Evolutionary conservation across 2,329 filamentous ascomycete species (phyloP).

Genomic region (Talaromyces pinophilus): DNA sequence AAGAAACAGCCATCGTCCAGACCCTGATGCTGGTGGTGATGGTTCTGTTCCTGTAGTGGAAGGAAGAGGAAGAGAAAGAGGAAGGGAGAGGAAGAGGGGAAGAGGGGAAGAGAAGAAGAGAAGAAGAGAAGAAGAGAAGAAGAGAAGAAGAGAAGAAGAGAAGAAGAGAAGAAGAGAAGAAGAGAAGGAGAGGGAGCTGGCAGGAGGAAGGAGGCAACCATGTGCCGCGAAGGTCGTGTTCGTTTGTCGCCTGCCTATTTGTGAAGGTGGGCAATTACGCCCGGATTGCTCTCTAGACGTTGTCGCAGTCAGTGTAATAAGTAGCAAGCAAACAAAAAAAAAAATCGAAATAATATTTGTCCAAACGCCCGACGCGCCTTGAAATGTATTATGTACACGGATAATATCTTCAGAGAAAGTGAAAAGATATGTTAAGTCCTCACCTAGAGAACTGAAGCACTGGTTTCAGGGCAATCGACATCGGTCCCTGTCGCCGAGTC

Average conservation of each 20-base stretch:
- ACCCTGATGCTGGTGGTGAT: not conserved
- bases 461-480: constrained; percentile 1
- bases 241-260: not conserved
- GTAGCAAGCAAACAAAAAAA: not conserved
- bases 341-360: not conserved
- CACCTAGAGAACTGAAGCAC: not conserved
- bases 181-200: not conserved
- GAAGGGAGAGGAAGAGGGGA: not conserved
- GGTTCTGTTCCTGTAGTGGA: not conserved
- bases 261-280: not conserved
- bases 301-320: not conserved
- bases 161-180: not conserved
- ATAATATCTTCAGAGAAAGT: not conserved
- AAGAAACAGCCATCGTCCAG: not conserved
- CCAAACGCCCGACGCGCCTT: not conserved
- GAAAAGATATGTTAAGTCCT: not conserved
- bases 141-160: not conserved
- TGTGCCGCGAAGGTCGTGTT: not conserved
- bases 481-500: not conserved
- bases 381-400: constrained; percentile 1
- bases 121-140: not conserved
- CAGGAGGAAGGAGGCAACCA: not conserved
- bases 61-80: not conserved
- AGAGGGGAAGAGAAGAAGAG: not conserved
- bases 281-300: not conserved